Percentiles rank a stretch among this genome's conserved stretches.
Evolutionary conservation across 768 basidiomycete genomes (phyloP).

Genomic region (Lactarius indigo): DNA sequence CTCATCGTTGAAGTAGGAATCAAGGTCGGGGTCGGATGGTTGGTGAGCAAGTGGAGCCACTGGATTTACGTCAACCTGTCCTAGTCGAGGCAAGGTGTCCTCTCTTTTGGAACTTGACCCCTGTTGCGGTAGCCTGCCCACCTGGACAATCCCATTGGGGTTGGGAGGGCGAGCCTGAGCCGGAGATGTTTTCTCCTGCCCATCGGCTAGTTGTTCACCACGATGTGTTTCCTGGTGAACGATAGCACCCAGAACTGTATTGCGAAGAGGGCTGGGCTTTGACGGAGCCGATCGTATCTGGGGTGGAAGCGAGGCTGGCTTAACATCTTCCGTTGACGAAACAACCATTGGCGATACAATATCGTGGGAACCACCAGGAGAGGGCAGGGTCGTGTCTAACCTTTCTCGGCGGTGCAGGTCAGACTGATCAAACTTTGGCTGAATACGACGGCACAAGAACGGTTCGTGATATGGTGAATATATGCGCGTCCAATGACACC

Average conservation of each 20-base stretch:
- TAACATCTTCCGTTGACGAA: conserved; percentile 13
- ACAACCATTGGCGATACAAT: conserved; percentile 5
- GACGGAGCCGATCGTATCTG: conserved; percentile 4
- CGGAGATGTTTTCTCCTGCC: background rate
- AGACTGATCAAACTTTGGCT: conserved; percentile 68
- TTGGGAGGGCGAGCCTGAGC: background rate
- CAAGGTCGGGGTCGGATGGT: conserved; percentile 17
- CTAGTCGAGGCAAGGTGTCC: background rate
- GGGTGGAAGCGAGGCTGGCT: background rate
- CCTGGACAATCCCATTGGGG: background rate
- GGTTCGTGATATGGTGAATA: conserved; percentile 4
- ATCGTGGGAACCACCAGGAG: conserved; percentile 5
- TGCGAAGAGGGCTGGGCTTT: conserved; percentile 12
- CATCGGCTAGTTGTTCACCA: background rate
- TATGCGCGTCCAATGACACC: conserved; percentile 11
- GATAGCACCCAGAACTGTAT: background rate
- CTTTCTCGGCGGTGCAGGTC: conserved; percentile 64
- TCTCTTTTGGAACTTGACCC: background rate
- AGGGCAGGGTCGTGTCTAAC: conserved; percentile 29
- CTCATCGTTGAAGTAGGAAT: conserved; percentile 27
- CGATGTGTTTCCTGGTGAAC: background rate
- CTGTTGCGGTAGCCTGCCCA: conserved; percentile 1
- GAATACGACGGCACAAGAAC: background rate
- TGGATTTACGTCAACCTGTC: background rate
- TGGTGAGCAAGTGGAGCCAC: background rate